These are phyloP conservation scores for Blakeslea trispora DNA, from an alignment of 371 early-diverging fungal genomes.

Conservation along the genomic window DNA sequence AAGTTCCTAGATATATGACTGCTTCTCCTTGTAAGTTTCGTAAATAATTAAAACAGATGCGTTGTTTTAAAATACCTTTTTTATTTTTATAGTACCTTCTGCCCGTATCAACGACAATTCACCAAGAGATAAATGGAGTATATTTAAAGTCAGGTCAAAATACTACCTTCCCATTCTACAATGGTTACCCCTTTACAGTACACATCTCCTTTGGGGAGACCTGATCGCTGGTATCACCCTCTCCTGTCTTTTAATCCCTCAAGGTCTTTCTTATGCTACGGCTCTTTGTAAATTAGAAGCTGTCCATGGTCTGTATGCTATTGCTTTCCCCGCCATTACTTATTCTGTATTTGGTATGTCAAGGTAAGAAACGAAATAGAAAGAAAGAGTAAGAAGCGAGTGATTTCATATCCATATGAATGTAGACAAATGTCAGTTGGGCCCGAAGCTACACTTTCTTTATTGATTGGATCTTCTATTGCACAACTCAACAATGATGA, in stretches of 20 bases:
- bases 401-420: too few relatives aligned
- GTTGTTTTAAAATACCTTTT: constrained; percentile 9
- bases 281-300: constrained; percentile 83
- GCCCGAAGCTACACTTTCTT: constrained; percentile 90
- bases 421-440: constrained; percentile 89
- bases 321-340: constrained; percentile 80
- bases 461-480: constrained; percentile 82
- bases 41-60: background rate
- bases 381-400: too few relatives aligned
- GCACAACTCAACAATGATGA: constrained; percentile 45
- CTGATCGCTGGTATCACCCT: constrained; percentile 87
- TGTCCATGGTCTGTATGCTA: constrained; percentile 85
- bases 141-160: constrained; percentile 62
- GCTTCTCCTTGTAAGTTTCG: constrained; percentile 30
- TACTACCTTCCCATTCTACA: constrained; percentile 90
- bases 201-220: constrained; percentile 59
- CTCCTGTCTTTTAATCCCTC: constrained; percentile 86
- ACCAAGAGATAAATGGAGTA: constrained; percentile 42
- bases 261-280: constrained; percentile 87
- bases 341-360: constrained; percentile 93
- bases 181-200: constrained; percentile 83
- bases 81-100: constrained; percentile 37
- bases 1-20: constrained; percentile 30
- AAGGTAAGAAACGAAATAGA: constrained; percentile 50
- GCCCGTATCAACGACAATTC: constrained; percentile 26